These are phyloP conservation scores for Tricholoma sp. DNA, from an alignment of 768 basidiomycete genomes.

Conservation along the genomic window DNA sequence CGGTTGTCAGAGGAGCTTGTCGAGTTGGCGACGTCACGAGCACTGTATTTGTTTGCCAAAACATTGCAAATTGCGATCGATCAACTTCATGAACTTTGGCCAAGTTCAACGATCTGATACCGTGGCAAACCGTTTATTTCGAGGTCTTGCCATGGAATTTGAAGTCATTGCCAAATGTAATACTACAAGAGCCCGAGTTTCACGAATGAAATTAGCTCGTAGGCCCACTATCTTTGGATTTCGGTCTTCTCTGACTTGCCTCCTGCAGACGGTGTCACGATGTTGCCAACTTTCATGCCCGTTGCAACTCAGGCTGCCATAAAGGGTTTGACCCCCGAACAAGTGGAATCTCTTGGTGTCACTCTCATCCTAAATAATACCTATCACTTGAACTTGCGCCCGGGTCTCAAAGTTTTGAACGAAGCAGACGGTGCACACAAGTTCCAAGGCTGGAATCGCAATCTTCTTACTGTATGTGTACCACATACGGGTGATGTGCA, in stretches of 20 bases:
- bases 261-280: constrained; percentile 65
- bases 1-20: too few species aligned
- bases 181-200: constrained; percentile 79
- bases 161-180: constrained; percentile 77
- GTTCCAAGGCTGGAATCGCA: constrained; percentile 86
- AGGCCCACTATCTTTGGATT: constrained; percentile 23
- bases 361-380: constrained; percentile 88
- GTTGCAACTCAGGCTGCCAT: constrained; percentile 91
- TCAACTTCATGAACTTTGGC: not conserved
- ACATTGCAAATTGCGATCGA: not conserved
- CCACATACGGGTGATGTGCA: not conserved
- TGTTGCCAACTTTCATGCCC: constrained; percentile 91
- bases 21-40: not conserved
- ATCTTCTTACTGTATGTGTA: constrained; percentile 70
- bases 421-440: constrained; percentile 82
- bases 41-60: not conserved
- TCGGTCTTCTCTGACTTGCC: not conserved
- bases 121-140: constrained; percentile 12
- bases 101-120: too few species aligned
- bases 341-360: constrained; percentile 76
- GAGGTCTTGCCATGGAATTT: constrained; percentile 61
- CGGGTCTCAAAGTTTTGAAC: constrained; percentile 68
- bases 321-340: constrained; percentile 84
- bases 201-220: constrained; percentile 83
- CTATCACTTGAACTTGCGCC: constrained; percentile 85